phyloP scores from a whole-genome alignment of 768 basidiomycete genomes.

The Clitopilus passeckerianus region DNA sequence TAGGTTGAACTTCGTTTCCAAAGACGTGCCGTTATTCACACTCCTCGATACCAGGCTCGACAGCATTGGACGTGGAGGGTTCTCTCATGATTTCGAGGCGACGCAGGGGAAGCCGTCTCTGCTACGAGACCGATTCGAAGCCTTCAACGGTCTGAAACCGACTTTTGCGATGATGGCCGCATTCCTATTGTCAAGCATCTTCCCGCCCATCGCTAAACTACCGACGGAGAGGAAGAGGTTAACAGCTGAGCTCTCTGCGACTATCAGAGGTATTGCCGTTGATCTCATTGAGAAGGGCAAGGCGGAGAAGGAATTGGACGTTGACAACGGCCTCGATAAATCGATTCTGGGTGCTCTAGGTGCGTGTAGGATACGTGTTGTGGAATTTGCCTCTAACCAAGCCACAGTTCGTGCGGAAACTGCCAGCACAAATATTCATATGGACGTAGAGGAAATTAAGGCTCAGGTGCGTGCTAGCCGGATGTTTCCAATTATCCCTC shows the following conservation, averaged over 20 bases:
- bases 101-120: conserved; percentile 34
- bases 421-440: background rate
- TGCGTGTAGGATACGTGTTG: background rate
- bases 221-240: background rate
- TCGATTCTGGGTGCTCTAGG: background rate
- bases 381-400: background rate
- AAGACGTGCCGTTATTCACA: background rate
- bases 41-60: conserved; percentile 36
- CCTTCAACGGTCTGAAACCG: background rate
- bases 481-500: no score
- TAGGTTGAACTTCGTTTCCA: background rate
- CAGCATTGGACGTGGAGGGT: conserved; percentile 53
- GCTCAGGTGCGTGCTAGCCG: background rate
- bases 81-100: conserved; percentile 51
- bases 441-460: background rate
- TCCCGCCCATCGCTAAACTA: background rate
- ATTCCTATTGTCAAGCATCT: background rate
- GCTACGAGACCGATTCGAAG: background rate
- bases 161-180: background rate
- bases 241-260: background rate
- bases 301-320: background rate
- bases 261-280: background rate
- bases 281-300: background rate
- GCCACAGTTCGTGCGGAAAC: no score
- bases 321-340: background rate